Evolutionary conservation across 2,329 filamentous ascomycete genomes (phyloP).

Genomic region (Sporothrix dimorphospora): DNA sequence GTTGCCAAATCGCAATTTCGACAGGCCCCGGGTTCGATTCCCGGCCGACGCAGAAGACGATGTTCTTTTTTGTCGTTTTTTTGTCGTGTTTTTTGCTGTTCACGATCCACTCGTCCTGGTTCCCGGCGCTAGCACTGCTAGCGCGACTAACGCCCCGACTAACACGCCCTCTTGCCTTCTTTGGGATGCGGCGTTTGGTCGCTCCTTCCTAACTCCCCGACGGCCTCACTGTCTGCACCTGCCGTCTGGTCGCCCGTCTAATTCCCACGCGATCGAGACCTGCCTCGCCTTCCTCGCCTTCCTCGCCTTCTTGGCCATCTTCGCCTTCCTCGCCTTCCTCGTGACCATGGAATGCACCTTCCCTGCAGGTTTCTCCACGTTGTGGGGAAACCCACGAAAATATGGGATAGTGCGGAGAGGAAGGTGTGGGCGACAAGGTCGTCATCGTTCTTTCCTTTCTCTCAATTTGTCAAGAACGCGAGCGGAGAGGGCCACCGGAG

Average conservation of each 20-base stretch:
- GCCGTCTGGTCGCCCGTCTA: neutral
- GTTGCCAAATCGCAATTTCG: too few species aligned
- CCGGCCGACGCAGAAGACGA: neutral
- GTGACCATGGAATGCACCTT: too few species aligned
- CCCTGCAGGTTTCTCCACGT: neutral
- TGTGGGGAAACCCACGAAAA: neutral
- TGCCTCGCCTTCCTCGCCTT: conserved; percentile 6
- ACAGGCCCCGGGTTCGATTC: conserved; percentile 15
- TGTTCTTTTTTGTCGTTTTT: neutral
- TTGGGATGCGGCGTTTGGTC: neutral
- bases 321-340: too few species aligned
- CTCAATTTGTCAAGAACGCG: neutral
- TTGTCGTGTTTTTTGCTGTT: neutral
- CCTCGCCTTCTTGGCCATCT: too few species aligned
- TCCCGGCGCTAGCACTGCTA: neutral
- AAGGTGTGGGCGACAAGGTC: neutral
- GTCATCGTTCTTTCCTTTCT: neutral
- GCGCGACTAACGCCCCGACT: neutral
- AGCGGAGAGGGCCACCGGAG: neutral
- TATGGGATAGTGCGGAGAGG: neutral
- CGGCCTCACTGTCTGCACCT: neutral
- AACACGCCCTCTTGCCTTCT: neutral
- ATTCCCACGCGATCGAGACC: conserved; percentile 1
- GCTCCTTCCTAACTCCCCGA: conserved; percentile 6
- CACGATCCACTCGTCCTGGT: neutral